phyloP scores from a whole-genome alignment of 75 land plant species.

The Selaginella tamariscina region DNA sequence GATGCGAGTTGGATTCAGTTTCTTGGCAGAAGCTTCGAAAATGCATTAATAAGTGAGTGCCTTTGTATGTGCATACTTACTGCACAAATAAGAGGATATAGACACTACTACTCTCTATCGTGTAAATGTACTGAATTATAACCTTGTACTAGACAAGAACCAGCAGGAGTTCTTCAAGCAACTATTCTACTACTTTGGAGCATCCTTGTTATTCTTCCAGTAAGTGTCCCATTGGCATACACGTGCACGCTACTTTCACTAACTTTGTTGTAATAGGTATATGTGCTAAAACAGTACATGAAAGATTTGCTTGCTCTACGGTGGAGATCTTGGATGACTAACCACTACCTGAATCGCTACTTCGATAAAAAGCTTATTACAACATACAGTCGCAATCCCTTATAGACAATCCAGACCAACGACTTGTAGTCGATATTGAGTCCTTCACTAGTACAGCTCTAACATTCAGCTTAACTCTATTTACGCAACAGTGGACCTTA shows the following conservation, averaged over 20 bases:
- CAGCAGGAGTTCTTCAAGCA: not conserved
- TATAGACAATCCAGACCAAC: conserved; percentile 10
- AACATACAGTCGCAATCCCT: not conserved
- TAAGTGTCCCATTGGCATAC: too few species aligned
- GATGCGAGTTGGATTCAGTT: not conserved
- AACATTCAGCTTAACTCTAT: not conserved
- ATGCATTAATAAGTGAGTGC: conserved; percentile 4
- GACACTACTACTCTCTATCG: not conserved
- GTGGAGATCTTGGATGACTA: conserved; percentile 10
- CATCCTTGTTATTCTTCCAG: not conserved
- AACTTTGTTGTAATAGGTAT: not conserved
- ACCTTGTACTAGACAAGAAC: not conserved
- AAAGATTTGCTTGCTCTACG: not conserved
- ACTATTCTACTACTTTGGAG: not conserved
- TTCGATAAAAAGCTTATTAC: not conserved
- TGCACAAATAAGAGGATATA: not conserved
- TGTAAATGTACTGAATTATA: not conserved
- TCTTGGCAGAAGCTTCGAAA: conserved; percentile 1
- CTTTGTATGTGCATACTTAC: not conserved
- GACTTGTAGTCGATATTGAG: not conserved
- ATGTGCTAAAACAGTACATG: not conserved
- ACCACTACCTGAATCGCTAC: conserved; percentile 1
- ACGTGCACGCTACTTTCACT: too few species aligned
- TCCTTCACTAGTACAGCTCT: not conserved
- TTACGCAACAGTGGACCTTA: not conserved